These are phyloP conservation scores for Hypocrella siamensis DNA, from an alignment of 2,329 filamentous ascomycete genomes.

Conservation along the genomic window DNA sequence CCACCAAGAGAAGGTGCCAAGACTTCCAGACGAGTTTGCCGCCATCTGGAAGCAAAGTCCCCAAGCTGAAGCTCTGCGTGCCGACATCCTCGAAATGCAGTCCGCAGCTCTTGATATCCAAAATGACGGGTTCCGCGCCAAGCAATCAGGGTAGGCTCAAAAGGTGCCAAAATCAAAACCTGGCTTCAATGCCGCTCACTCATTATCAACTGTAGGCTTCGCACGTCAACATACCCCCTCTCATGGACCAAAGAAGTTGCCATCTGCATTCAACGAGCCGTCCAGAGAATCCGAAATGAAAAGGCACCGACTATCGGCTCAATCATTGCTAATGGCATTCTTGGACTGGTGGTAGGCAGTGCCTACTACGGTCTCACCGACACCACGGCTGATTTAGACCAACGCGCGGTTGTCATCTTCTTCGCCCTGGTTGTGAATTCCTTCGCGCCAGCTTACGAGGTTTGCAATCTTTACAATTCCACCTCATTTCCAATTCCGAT, in stretches of 20 bases:
- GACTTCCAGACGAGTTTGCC: background rate
- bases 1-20: background rate
- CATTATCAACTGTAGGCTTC: too few species aligned
- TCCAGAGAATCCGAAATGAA: background rate
- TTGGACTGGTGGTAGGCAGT: slow-evolving; percentile 62
- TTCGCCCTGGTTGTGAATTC: slow-evolving; percentile 77
- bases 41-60: background rate
- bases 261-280: background rate
- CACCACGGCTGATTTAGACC: slow-evolving; percentile 55
- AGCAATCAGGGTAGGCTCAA: too few species aligned
- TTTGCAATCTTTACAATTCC: too few species aligned
- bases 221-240: too few species aligned
- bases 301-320: background rate
- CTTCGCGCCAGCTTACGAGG: slow-evolving; percentile 62
- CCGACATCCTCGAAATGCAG: background rate
- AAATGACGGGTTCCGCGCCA: too few species aligned
- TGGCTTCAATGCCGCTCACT: too few species aligned
- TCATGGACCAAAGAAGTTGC: background rate
- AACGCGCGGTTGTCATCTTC: slow-evolving; percentile 65
- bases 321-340: slow-evolving; percentile 53
- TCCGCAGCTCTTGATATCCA: too few species aligned
- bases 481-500: too few species aligned
- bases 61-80: slow-evolving; percentile 4
- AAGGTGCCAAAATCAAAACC: too few species aligned
- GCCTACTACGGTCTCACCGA: slow-evolving; percentile 63